A percentile compares a stretch with the other conserved stretches of the same genome.
Evolutionary conservation across 768 basidiomycete species (phyloP).

Genomic region (Suillus ampliporus): DNA sequence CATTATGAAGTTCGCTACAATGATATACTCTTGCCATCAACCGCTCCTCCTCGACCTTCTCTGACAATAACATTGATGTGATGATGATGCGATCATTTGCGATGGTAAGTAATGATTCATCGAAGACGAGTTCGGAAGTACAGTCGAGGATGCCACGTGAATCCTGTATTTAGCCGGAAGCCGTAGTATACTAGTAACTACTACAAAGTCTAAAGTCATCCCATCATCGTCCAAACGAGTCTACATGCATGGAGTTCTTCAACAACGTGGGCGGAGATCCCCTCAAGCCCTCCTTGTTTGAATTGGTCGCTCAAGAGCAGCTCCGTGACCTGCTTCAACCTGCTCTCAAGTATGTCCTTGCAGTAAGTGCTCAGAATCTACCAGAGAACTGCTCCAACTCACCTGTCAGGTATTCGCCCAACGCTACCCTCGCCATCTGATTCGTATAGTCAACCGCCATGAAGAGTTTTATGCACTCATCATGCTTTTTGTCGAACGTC

Average conservation of each 20-base stretch:
- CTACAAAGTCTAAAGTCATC: too few species aligned
- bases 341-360: slow-evolving; percentile 91
- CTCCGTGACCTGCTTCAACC: slow-evolving; percentile 91
- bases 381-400: neutral
- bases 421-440: slow-evolving; percentile 89
- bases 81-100: too few species aligned
- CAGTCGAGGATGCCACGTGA: neutral
- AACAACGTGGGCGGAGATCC: slow-evolving; percentile 76
- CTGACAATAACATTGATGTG: too few species aligned
- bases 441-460: slow-evolving; percentile 91
- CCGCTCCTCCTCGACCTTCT: too few species aligned
- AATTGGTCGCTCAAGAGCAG: slow-evolving; percentile 93
- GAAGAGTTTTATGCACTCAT: slow-evolving; percentile 94
- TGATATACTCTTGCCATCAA: too few species aligned
- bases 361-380: slow-evolving; percentile 56
- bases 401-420: slow-evolving; percentile 85
- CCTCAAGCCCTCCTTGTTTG: slow-evolving; percentile 83
- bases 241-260: slow-evolving; percentile 76
- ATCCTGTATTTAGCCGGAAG: neutral
- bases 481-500: slow-evolving; percentile 88
- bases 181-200: too few species aligned
- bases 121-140: too few species aligned
- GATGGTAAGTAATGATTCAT: too few species aligned
- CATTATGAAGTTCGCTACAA: too few species aligned
- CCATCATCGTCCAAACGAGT: neutral